Evolutionary conservation across 331 rosid genomes (phyloP).

Genomic region (Dryas integrifolia): DNA sequence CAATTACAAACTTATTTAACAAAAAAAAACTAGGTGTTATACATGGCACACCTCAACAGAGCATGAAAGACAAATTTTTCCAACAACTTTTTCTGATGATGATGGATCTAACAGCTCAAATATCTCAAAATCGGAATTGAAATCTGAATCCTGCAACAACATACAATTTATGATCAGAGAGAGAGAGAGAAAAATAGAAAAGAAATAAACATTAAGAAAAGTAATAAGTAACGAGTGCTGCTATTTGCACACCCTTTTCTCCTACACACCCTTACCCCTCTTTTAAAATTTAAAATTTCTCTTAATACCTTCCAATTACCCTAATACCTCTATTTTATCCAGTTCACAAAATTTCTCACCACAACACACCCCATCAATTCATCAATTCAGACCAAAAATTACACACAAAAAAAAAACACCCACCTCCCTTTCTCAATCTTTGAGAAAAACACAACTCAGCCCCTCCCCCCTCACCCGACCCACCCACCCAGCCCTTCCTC

Average conservation of each 20-base stretch:
- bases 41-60: slow-evolving; percentile 62
- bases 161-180: slow-evolving; percentile 5
- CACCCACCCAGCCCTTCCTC: too few species aligned
- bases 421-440: too few species aligned
- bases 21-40: slow-evolving; percentile 8
- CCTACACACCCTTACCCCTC: too few species aligned
- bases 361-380: too few species aligned
- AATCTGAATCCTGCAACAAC: slow-evolving; percentile 61
- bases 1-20: slow-evolving; percentile 16
- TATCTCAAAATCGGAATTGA: slow-evolving; percentile 42
- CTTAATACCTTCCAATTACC: too few species aligned
- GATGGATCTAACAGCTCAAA: slow-evolving; percentile 74
- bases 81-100: slow-evolving; percentile 57
- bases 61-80: slow-evolving; percentile 68
- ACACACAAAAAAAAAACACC: too few species aligned
- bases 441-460: too few species aligned
- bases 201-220: neutral
- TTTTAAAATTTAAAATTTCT: neutral
- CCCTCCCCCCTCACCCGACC: too few species aligned
- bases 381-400: too few species aligned
- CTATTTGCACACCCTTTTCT: too few species aligned
- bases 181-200: neutral
- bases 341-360: too few species aligned
- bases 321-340: too few species aligned
- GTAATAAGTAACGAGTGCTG: neutral